phyloP scores from a whole-genome alignment of 768 basidiomycete species.

The Lactifluus hygrophoroides region DNA sequence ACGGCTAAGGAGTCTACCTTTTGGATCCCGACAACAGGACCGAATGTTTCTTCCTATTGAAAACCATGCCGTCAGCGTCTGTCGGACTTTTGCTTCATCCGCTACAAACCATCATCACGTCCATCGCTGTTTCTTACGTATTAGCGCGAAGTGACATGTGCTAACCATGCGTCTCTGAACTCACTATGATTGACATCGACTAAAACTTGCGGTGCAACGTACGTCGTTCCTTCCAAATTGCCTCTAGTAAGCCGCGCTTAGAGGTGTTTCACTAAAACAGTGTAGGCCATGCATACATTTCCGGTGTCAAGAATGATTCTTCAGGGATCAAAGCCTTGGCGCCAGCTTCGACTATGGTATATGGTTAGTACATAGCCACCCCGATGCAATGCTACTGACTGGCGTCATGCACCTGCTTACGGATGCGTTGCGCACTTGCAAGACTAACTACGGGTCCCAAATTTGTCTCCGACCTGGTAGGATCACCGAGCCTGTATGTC shows the following conservation, averaged over 20 bases:
- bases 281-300: constrained; percentile 42
- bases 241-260: neutral
- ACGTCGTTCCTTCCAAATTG: constrained; percentile 49
- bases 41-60: constrained; percentile 77
- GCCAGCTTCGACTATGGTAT: constrained; percentile 54
- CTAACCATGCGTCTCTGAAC: constrained; percentile 26
- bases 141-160: constrained; percentile 4
- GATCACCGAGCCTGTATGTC: constrained; percentile 84
- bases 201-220: constrained; percentile 86
- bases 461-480: constrained; percentile 60
- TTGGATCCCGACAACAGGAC: constrained; percentile 88
- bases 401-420: constrained; percentile 82
- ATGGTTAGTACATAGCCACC: neutral
- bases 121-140: constrained; percentile 55
- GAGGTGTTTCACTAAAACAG: neutral
- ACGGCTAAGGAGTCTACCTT: constrained; percentile 43
- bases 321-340: constrained; percentile 70
- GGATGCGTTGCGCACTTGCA: constrained; percentile 75
- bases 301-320: constrained; percentile 55
- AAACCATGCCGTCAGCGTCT: neutral
- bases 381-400: constrained; percentile 35
- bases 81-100: neutral
- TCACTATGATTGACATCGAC: constrained; percentile 81
- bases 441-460: constrained; percentile 91
- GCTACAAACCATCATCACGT: constrained; percentile 70